Evolutionary conservation across 352 stramenopile species (phyloP).

Genomic region (Phytopythium aichiense): DNA sequence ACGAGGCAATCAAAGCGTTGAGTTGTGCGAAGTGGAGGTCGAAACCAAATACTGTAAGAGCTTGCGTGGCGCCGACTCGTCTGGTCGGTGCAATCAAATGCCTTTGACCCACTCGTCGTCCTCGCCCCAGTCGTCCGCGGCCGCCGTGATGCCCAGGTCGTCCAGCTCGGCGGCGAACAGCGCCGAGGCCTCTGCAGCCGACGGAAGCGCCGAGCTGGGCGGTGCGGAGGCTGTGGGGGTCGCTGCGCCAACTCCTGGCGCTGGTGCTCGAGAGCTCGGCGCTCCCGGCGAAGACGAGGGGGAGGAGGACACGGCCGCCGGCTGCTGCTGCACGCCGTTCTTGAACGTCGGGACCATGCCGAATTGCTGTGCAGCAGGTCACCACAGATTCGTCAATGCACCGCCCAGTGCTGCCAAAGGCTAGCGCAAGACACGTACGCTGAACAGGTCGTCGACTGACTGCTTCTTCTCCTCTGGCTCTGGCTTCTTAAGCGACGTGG

Average conservation of each 20-base stretch:
- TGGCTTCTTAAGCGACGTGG: conserved; percentile 6
- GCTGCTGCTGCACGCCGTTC: conserved; percentile 41
- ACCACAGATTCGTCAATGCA: conserved; percentile 9
- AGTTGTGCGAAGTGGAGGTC: not conserved
- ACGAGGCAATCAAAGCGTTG: not conserved
- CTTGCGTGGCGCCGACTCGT: not conserved
- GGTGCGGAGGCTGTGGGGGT: not conserved
- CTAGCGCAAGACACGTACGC: conserved; percentile 38
- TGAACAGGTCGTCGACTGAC: conserved; percentile 69
- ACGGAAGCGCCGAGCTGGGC: conserved; percentile 16
- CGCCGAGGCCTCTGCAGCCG: conserved; percentile 33
- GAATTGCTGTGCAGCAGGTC: conserved; percentile 55
- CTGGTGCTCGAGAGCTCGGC: conserved; percentile 5
- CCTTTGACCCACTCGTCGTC: conserved; percentile 82
- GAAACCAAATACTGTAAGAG: conserved; percentile 2
- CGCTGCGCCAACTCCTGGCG: not conserved
- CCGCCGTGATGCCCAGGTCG: conserved; percentile 38
- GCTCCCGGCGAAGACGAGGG: conserved; percentile 3
- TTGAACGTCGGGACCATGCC: conserved; percentile 80
- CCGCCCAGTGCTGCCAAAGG: not conserved
- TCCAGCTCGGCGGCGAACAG: conserved; percentile 71
- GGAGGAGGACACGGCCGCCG: conserved; percentile 15
- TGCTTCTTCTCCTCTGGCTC: conserved; percentile 32
- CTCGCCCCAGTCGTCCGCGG: conserved; percentile 61
- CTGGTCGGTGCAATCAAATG: conserved; percentile 24